phyloP scores from a whole-genome alignment of 73 alveolate genomes.

The Vitrella brassicaformis region DNA sequence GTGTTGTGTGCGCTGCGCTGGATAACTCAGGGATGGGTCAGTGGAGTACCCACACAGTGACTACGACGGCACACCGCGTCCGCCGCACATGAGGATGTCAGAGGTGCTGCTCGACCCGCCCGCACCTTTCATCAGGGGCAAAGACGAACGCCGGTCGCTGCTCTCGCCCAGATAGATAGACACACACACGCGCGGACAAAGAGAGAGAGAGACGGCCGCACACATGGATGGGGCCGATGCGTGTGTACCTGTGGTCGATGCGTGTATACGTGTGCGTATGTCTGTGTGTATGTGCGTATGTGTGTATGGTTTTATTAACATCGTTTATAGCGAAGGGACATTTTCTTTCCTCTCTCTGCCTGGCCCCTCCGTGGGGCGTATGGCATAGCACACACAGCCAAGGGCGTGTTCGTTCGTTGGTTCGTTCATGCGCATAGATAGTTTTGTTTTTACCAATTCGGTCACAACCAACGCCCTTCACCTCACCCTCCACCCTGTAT shows the following conservation, averaged over 20 bases:
- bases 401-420: not conserved
- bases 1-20: too few relatives aligned
- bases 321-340: too few relatives aligned
- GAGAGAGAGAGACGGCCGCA: not conserved
- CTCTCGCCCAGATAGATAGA: not conserved
- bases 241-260: not conserved
- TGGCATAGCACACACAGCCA: too few relatives aligned
- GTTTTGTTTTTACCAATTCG: not conserved
- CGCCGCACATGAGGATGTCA: not conserved
- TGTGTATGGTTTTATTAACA: not conserved
- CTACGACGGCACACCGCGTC: not conserved
- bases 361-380: too few relatives aligned
- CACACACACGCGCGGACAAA: not conserved
- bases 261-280: not conserved
- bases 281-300: not conserved
- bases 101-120: too few relatives aligned
- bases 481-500: too few relatives aligned
- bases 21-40: too few relatives aligned
- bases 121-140: too few relatives aligned
- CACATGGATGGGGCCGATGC: not conserved
- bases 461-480: not conserved
- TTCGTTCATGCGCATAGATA: not conserved
- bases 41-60: too few relatives aligned
- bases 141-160: too few relatives aligned
- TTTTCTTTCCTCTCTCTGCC: too few relatives aligned